Base-by-base conservation (phyloP, 1,139 yeast species). In the Scheffersomyces quercinus region DNA sequence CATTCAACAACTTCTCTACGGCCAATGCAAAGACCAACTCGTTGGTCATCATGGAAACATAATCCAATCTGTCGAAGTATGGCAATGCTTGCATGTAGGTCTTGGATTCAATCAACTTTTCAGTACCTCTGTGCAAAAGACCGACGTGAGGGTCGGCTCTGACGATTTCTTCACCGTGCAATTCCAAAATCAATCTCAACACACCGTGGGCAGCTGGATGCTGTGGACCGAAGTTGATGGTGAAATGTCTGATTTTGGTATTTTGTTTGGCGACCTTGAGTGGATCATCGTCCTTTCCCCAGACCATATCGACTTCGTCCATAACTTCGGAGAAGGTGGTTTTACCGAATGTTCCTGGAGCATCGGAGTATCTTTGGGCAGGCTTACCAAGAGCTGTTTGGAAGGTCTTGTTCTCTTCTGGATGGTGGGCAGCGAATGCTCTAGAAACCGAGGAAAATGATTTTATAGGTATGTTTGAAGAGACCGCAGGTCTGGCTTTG, bases 191-290 rank as follows among this genome's bases (percentile, higher is more conserved):
- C 67, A 88, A 76, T 62, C 96, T 81, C 73, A 88, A 76, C 70
- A 88, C 96, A 53, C 96, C 96, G 72, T 88, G 96, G 38, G 96
- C 96, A 49, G 96, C 96, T 29, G 96, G 96, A 74, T 88, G 96
- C 70, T 88, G 96, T 36, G 96, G 96, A 34, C 96, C 96, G 61
- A 88, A 88, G 70, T 88, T 88, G 64, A 88, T 83, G 41, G 96
- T 88, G 71, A 88, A 88, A 65, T 88, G 95, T 67, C 95, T 82
- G 59, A 88, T 83, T 63, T 86, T 85, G 48, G 77, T 64, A 58
- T 73, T 73, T 59, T 74, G 78, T 53, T 67, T 74, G 35, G 63
- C 74, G 28, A 73, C 71, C 40, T 69, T 63, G 47, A 64, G 67
- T 35, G 78, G 78, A 50, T 70, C 76, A 51, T 74, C 79, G 48